Base-by-base conservation (phyloP, 192 early-diverging fungal genomes). In the Backusella tarrabulga region DNA sequence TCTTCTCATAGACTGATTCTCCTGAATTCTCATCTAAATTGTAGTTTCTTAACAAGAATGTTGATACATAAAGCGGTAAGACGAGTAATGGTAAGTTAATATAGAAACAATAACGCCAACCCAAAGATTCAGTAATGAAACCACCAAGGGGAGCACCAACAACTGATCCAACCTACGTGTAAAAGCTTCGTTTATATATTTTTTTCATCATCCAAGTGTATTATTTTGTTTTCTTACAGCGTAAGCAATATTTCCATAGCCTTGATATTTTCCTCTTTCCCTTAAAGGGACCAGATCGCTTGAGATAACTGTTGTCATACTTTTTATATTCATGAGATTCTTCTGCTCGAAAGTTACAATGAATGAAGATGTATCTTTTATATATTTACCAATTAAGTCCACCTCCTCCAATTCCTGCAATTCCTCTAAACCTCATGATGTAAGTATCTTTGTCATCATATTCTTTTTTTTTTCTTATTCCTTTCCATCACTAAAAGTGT, bases 21-120 rank as follows among this genome's bases (percentile, higher is more conserved):
- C 67, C 68, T 0, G 52, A 44, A 6, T 76, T 46, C 9, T 67
- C 73, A 9, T 76, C 73, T 70, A 90, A 21, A 74, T 86, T 71
- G 75, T 80, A 54, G 67, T 76, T 73, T 77, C 86, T 74, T 80
- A 92, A 71, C 29, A 85, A 66, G 19, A 78, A 50, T 5, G 74
- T 52, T 11, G 89, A 76, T 11, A 89, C 81, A n/a, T 82, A 74
- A 54, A 89, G 54, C 19, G 88, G 83, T 40, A 91, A 34, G 34
- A 82, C 50, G 0, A 91, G 84, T n/a, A 95, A 67, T 34, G 94
- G 94, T 7, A 96, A 67, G 79, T 94, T 95, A 82, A 95, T 92
- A 83, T 87, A 95, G 77, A 95, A 95, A 68, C 90, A 90, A 80
- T 89, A 90, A 34, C 84, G 83, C 90, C 90, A 91, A 21, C 80